Conservation (phyloP, 768 basidiomycete species). For the Trametes meyenii region DNA sequence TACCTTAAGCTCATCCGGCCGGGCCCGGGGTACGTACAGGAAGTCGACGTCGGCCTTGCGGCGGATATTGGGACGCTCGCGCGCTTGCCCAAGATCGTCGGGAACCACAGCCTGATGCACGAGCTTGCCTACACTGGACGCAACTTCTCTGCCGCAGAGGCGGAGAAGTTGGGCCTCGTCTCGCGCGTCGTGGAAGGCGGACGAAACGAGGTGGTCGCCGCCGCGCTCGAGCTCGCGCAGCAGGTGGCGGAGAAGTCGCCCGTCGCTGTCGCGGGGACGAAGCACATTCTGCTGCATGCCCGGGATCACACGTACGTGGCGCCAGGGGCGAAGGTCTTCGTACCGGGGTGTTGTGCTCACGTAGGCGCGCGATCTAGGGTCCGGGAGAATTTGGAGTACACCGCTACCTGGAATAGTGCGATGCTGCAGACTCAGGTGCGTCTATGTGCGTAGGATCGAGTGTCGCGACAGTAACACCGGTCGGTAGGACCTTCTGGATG, state of each 20-base stretch:
- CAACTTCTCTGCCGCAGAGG: constrained; percentile 69
- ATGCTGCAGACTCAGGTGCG: constrained; percentile 54
- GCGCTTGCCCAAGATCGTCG: constrained; percentile 74
- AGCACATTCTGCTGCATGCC: constrained; percentile 76
- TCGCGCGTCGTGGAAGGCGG: constrained; percentile 73
- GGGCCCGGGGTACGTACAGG: constrained; percentile 43
- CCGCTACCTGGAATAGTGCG: constrained; percentile 56
- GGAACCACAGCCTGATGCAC: constrained; percentile 69
- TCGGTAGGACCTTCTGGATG: constrained; percentile 23
- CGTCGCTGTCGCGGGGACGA: constrained; percentile 75
- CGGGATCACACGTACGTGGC: constrained; percentile 71
- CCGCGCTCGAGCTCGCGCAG: constrained; percentile 66
- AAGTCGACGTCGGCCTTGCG: constrained; percentile 85
- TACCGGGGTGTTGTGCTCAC: neutral
- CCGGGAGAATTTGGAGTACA: constrained; percentile 57
- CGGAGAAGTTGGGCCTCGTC: constrained; percentile 69
- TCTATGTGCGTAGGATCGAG: neutral
- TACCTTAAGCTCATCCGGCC: neutral
- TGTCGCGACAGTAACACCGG: neutral
- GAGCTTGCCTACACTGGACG: constrained; percentile 81
- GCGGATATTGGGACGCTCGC: constrained; percentile 89
- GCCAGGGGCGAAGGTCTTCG: neutral
- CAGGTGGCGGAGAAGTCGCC: constrained; percentile 78
- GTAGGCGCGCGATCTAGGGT: constrained; percentile 26
- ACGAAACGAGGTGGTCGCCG: constrained; percentile 62